phyloP scores from a whole-genome alignment of 495 filamentous ascomycete genomes.

The Xylaria intraflava region DNA sequence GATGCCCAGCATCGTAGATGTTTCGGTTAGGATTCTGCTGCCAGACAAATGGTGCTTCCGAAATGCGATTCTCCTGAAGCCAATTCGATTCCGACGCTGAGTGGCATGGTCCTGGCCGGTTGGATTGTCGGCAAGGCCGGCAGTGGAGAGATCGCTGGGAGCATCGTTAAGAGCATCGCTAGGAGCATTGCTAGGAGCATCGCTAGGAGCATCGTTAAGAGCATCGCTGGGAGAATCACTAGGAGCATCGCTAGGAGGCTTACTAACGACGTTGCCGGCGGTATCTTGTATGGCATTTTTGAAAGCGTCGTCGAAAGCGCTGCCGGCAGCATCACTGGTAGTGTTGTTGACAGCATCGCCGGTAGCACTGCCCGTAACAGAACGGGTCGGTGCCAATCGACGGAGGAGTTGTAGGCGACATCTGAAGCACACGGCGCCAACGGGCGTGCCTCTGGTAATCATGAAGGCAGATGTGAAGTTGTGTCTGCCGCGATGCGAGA shows the following conservation, averaged over 20 bases:
- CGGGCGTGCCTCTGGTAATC: slow-evolving; percentile 32
- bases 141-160: background rate
- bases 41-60: slow-evolving; percentile 20
- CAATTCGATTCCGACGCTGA: background rate
- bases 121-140: background rate
- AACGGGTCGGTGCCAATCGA: slow-evolving; percentile 8
- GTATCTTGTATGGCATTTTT: background rate
- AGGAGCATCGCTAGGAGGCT: too few relatives aligned
- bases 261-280: too few relatives aligned
- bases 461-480: slow-evolving; percentile 28
- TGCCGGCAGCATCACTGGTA: too few relatives aligned
- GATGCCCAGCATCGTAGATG: slow-evolving; percentile 4
- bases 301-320: background rate
- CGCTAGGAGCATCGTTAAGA: background rate
- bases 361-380: slow-evolving; percentile 10
- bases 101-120: background rate
- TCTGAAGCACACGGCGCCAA: slow-evolving; percentile 43
- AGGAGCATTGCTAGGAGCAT: background rate
- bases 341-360: background rate
- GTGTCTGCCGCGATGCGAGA: background rate
- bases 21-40: slow-evolving; percentile 17
- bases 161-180: background rate
- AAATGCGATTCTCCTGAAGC: slow-evolving; percentile 9
- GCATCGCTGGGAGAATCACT: background rate
- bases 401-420: slow-evolving; percentile 37